These are phyloP conservation scores for Metschnikowia sp. DNA, from an alignment of 805 yeast species.

Conservation along the genomic window DNA sequence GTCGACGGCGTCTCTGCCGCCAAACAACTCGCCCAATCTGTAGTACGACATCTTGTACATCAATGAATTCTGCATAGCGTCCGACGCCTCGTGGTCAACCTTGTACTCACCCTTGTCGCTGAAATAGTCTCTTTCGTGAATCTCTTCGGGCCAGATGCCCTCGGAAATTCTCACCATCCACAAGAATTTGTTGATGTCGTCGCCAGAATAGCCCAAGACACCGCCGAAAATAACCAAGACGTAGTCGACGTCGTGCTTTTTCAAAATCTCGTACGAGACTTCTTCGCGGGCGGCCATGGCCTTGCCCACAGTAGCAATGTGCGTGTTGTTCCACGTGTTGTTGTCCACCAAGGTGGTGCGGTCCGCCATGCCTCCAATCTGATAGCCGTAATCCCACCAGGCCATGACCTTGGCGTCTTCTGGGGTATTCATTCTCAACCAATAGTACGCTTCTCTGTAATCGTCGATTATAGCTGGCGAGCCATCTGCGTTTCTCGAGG, in stretches of 20 bases:
- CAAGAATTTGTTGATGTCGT: slow-evolving; percentile 91
- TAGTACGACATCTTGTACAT: slow-evolving; percentile 95
- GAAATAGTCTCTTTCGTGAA: slow-evolving; percentile 80
- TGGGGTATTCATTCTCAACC: slow-evolving; percentile 96
- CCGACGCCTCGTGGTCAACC: slow-evolving; percentile 77
- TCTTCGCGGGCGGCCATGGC: slow-evolving; percentile 93
- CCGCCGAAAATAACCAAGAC: slow-evolving; percentile 94
- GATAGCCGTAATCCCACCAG: slow-evolving; percentile 99
- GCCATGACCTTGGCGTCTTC: slow-evolving; percentile 96
- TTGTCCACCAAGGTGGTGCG: slow-evolving; percentile 97
- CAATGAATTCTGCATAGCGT: slow-evolving; percentile 82
- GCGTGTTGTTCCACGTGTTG: slow-evolving; percentile 99
- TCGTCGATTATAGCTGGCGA: slow-evolving; percentile 84
- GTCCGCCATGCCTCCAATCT: slow-evolving; percentile 99
- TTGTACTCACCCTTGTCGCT: slow-evolving; percentile 83
- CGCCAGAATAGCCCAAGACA: slow-evolving; percentile 87
- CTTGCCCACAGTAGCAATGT: slow-evolving; percentile 97
- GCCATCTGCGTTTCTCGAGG: slow-evolving; percentile 83
- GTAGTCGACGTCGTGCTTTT: slow-evolving; percentile 92
- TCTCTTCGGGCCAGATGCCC: slow-evolving; percentile 99
- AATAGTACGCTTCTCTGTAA: slow-evolving; percentile 97
- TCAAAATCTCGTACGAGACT: slow-evolving; percentile 81
- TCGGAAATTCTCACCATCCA: slow-evolving; percentile 99
- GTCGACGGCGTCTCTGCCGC: slow-evolving; percentile 64
- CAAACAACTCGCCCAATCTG: slow-evolving; percentile 71